Base-by-base conservation (phyloP, 2,329 filamentous ascomycete genomes). In the Penicillium italicum region DNA sequence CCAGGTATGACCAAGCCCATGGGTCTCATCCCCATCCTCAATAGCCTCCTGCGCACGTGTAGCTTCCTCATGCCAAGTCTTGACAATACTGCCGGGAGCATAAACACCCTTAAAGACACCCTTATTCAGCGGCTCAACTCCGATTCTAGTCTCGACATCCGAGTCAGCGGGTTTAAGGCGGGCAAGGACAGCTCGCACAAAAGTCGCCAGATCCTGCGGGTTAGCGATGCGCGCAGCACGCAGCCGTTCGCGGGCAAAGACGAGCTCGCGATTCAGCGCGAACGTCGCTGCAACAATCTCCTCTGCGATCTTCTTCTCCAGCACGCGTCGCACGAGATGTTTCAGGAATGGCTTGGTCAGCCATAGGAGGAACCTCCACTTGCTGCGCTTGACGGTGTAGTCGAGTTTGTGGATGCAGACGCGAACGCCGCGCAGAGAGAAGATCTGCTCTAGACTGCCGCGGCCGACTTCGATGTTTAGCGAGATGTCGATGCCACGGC, bases 351-450 rank as follows among this genome's bases (percentile, higher is more conserved):
- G 93, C 72, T 92, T 94, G 66, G 95, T 78, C 4, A 96, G 71
- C 89, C 90, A 96, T 14, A 87, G 85, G 0, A 96, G 72, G 72
- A 88, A 89, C 28, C 84, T 83, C 72, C 95, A 88, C 69, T 86
- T 90, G 72, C 85, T 90, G 31, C 68, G 66, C 37, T 84, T 82
- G 30, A 97, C 77, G 0, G 78, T 84, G 76, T 95, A 97, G 69
- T 89, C 84, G 14, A 97, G 84, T 69, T 93, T 91, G 77, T 97
- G 91, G 58, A 97, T 89, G 63, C 85, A 82, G 1, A 96, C 92
- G 2, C 85, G 80, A 9, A 96, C 91, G 11, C 81, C 81, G 37
- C 85, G 85, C 5, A 97, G 81, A 0, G 87, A 85, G 9, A 97
- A 80, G 11, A 97, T 88, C 66, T 92, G 85, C 66, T 97, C 92